phyloP scores from a whole-genome alignment of 768 basidiomycete species.

The Leccinum olivaceopallidum region DNA sequence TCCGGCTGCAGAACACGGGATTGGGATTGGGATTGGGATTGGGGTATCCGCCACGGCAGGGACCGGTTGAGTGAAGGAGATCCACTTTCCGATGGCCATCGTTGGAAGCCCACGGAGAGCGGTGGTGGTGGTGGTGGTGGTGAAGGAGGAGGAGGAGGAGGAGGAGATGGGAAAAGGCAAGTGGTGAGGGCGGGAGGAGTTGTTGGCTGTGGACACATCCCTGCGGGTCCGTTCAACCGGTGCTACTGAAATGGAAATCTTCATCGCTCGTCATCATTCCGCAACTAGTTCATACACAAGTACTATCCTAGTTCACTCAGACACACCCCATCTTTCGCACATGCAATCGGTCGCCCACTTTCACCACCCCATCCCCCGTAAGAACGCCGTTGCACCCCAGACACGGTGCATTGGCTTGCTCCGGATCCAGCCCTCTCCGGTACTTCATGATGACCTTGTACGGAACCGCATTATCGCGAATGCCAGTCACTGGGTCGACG shows the following conservation, averaged over 20 bases:
- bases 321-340: constrained; percentile 45
- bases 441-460: constrained; percentile 77
- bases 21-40: constrained; percentile 34
- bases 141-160: background rate
- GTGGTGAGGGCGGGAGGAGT: background rate
- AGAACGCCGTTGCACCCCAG: constrained; percentile 68
- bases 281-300: too few relatives aligned
- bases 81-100: constrained; percentile 43
- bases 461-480: constrained; percentile 70
- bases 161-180: background rate
- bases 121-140: constrained; percentile 6
- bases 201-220: constrained; percentile 3
- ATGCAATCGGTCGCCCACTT: constrained; percentile 61
- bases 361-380: constrained; percentile 48
- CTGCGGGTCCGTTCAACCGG: constrained; percentile 16
- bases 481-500: constrained; percentile 62
- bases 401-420: constrained; percentile 51
- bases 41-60: constrained; percentile 26
- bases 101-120: background rate
- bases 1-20: constrained; percentile 59
- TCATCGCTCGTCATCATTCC: background rate
- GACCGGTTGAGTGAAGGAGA: constrained; percentile 34
- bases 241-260: constrained; percentile 15
- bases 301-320: constrained; percentile 5
- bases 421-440: constrained; percentile 57